These are phyloP conservation scores for Gnetum montanum DNA, from an alignment of 75 land plant genomes.

Conservation along the genomic window DNA sequence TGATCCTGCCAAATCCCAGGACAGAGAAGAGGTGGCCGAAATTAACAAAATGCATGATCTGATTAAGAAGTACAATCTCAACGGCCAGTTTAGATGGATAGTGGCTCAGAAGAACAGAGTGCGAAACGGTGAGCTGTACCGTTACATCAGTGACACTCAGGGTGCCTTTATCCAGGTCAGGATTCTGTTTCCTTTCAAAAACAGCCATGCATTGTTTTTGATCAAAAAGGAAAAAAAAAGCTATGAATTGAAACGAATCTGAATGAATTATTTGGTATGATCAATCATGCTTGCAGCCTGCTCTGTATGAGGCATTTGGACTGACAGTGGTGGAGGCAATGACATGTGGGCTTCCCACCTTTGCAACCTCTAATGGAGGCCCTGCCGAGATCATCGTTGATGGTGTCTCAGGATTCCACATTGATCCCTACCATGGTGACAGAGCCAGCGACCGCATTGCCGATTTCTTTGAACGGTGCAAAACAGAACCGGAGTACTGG, in stretches of 20 bases:
- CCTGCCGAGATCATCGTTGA: conserved; percentile 61
- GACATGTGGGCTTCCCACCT: conserved; percentile 62
- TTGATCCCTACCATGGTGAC: conserved; percentile 46
- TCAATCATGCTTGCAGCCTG: too few relatives aligned
- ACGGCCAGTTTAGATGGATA: conserved; percentile 56
- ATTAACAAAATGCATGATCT: conserved; percentile 59
- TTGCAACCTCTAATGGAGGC: conserved; percentile 52
- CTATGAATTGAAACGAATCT: not conserved
- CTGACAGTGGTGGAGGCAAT: conserved; percentile 57
- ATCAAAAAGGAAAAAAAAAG: too few relatives aligned
- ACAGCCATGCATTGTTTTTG: too few relatives aligned
- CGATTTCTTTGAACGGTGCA: conserved; percentile 42
- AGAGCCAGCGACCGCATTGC: conserved; percentile 20
- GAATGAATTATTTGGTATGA: not conserved
- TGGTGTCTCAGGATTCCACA: conserved; percentile 55
- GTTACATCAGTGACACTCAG: conserved; percentile 43
- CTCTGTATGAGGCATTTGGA: conserved; percentile 59
- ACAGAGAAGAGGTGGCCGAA: conserved; percentile 55
- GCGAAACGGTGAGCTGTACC: conserved; percentile 55
- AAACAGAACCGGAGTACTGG: conserved; percentile 27
- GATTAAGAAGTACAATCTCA: conserved; percentile 36
- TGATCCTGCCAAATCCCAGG: conserved; percentile 28
- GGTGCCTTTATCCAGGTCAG: conserved; percentile 57
- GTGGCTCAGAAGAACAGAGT: conserved; percentile 41
- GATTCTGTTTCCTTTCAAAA: not conserved